Percentiles rank a stretch among this genome's conserved stretches.
Evolutionary conservation across 2,329 filamentous ascomycete genomes (phyloP).

Genomic region (Claviceps quebecensis): DNA sequence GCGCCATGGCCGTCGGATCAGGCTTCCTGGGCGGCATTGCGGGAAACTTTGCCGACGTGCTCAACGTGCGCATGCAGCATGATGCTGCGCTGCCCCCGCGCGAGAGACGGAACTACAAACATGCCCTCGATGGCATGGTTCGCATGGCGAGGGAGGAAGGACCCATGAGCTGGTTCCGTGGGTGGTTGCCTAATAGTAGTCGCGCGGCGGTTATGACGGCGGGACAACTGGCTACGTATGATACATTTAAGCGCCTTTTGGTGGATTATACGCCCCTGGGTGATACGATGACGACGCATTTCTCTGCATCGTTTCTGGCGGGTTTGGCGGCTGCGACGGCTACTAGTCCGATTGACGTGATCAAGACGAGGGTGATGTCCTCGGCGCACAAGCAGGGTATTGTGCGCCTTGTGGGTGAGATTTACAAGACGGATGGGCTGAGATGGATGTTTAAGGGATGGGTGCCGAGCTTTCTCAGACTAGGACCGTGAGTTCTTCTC

Average conservation of each 20-base stretch:
- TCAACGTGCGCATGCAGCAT: conserved; percentile 98
- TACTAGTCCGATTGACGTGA: conserved; percentile 74
- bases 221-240: conserved; percentile 71
- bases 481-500: conserved; percentile 41
- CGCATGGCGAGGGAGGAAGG: conserved; percentile 86
- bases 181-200: conserved; percentile 69
- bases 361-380: conserved; percentile 82
- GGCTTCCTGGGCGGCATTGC: conserved; percentile 81
- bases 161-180: conserved; percentile 60
- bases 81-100: conserved; percentile 61
- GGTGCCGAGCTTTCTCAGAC: conserved; percentile 59
- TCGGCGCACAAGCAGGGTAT: conserved; percentile 39
- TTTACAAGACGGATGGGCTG: conserved; percentile 57
- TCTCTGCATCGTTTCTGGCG: conserved; percentile 62
- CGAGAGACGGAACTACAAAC: conserved; percentile 73
- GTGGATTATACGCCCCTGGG: conserved; percentile 51
- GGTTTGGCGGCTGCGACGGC: conserved; percentile 75
- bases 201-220: conserved; percentile 82
- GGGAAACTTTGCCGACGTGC: conserved; percentile 88
- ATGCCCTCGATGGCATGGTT: conserved; percentile 74
- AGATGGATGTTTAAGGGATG: conserved; percentile 83
- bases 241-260: conserved; percentile 62
- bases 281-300: conserved; percentile 64
- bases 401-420: conserved; percentile 45
- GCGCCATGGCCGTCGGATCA: conserved; percentile 69